phyloP scores from a whole-genome alignment of 768 basidiomycete species.

The Royoungia palumana region DNA sequence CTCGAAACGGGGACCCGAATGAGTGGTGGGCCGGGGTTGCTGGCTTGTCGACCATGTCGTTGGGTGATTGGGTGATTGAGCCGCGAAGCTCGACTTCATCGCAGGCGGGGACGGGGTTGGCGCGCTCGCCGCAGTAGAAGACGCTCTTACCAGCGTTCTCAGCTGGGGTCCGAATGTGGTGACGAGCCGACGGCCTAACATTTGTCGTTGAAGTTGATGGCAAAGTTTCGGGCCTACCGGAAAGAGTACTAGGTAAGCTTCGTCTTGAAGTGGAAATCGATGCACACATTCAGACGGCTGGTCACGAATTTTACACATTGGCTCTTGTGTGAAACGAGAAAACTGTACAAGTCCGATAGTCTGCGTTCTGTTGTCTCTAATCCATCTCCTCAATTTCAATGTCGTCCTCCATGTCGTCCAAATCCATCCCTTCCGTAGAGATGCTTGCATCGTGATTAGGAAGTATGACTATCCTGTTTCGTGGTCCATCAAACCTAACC shows the following conservation, averaged over 20 bases:
- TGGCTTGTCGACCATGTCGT: conserved; percentile 86
- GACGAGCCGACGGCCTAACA: conserved; percentile 29
- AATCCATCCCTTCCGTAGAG: conserved; percentile 45
- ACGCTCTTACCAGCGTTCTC: conserved; percentile 17
- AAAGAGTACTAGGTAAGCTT: neutral
- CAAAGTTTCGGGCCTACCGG: neutral
- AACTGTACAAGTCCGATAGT: too few species aligned
- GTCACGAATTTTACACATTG: too few species aligned
- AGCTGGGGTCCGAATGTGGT: conserved; percentile 13
- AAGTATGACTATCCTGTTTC: conserved; percentile 71
- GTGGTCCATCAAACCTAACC: conserved; percentile 76
- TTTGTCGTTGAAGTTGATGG: conserved; percentile 13
- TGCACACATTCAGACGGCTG: neutral
- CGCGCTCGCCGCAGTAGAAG: conserved; percentile 20
- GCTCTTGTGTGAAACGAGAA: too few species aligned
- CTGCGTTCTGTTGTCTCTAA: neutral
- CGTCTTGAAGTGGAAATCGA: conserved; percentile 15
- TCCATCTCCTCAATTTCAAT: conserved; percentile 27
- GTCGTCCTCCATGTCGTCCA: conserved; percentile 57
- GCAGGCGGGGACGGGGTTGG: conserved; percentile 10
- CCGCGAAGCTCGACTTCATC: conserved; percentile 36
- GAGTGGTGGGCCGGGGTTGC: conserved; percentile 56
- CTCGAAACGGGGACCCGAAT: conserved; percentile 81
- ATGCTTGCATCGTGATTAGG: conserved; percentile 74
- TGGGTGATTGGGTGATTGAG: conserved; percentile 82